These are phyloP conservation scores for Entrophospora sp. DNA, from an alignment of 192 early-diverging fungal species.

Conservation along the genomic window DNA sequence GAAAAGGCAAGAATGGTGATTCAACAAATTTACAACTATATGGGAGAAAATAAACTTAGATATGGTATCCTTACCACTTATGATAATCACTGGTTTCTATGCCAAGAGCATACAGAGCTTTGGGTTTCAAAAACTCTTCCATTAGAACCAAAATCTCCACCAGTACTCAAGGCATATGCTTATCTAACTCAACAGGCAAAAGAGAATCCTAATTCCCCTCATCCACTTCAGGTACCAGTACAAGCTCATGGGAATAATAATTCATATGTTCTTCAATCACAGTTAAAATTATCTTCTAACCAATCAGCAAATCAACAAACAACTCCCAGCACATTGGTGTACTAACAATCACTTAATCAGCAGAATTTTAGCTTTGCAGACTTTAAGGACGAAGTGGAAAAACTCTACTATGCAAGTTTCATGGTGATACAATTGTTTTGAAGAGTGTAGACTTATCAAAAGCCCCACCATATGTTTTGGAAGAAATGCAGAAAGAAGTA, in stretches of 20 bases:
- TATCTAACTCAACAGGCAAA: background rate
- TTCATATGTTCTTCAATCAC: background rate
- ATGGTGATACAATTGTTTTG: background rate
- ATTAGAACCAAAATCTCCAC: background rate
- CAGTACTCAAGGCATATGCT: background rate
- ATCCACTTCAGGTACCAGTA: background rate
- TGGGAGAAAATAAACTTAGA: background rate
- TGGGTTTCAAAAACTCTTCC: slow-evolving; percentile 8
- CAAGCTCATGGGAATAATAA: slow-evolving; percentile 2
- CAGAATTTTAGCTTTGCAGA: background rate
- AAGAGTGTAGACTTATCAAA: background rate
- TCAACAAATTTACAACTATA: slow-evolving; percentile 18
- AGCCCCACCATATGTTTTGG: no score
- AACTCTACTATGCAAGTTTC: background rate
- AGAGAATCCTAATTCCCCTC: background rate
- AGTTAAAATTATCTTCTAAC: slow-evolving; percentile 8
- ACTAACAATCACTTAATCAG: no score
- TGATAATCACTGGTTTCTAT: slow-evolving; percentile 12
- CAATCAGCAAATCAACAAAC: background rate
- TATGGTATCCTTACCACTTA: slow-evolving; percentile 6
- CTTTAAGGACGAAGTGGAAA: background rate
- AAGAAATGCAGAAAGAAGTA: no score
- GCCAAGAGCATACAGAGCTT: background rate
- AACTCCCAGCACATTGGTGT: background rate
- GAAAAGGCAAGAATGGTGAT: slow-evolving; percentile 8